These are phyloP conservation scores for Clathrospora elynae DNA, from an alignment of 2,329 filamentous ascomycete genomes.

Conservation along the genomic window DNA sequence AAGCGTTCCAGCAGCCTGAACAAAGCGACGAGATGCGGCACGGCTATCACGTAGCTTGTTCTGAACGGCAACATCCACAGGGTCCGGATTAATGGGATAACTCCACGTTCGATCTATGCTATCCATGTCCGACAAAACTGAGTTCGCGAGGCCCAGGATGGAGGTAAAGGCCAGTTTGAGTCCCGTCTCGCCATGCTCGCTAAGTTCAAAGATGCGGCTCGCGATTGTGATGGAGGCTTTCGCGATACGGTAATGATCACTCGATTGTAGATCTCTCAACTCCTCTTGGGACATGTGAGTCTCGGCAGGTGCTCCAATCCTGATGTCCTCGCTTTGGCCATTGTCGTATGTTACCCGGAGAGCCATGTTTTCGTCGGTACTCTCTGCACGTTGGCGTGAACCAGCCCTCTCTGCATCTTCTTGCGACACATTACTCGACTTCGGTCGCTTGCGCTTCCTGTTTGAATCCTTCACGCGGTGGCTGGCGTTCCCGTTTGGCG, in stretches of 20 bases:
- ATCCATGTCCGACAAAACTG: constrained; percentile 61
- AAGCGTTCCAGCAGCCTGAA: constrained; percentile 65
- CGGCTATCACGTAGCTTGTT: constrained; percentile 62
- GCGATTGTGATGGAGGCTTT: constrained; percentile 60
- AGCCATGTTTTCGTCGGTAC: constrained; percentile 54
- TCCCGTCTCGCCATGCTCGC: constrained; percentile 35
- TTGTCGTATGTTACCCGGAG: constrained; percentile 64
- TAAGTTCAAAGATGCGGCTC: constrained; percentile 60
- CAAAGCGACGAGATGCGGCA: constrained; percentile 63
- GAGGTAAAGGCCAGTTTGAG: constrained; percentile 52
- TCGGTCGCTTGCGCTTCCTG: constrained; percentile 64
- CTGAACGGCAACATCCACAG: constrained; percentile 60
- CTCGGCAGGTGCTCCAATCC: constrained; percentile 48
- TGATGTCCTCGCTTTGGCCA: constrained; percentile 64
- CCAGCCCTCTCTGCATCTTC: constrained; percentile 52
- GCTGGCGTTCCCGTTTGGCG: constrained; percentile 19
- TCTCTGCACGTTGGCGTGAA: constrained; percentile 57
- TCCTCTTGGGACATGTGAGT: constrained; percentile 46
- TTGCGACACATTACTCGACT: constrained; percentile 39
- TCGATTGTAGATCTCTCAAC: constrained; percentile 56
- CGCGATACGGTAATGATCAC: constrained; percentile 63
- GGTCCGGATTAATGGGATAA: constrained; percentile 63
- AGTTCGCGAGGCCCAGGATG: constrained; percentile 47
- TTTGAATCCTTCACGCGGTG: constrained; percentile 37
- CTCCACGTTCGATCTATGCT: constrained; percentile 61